Evolutionary conservation across 2,329 filamentous ascomycete genomes (phyloP).

Genomic region (Emmonsia crescens): DNA sequence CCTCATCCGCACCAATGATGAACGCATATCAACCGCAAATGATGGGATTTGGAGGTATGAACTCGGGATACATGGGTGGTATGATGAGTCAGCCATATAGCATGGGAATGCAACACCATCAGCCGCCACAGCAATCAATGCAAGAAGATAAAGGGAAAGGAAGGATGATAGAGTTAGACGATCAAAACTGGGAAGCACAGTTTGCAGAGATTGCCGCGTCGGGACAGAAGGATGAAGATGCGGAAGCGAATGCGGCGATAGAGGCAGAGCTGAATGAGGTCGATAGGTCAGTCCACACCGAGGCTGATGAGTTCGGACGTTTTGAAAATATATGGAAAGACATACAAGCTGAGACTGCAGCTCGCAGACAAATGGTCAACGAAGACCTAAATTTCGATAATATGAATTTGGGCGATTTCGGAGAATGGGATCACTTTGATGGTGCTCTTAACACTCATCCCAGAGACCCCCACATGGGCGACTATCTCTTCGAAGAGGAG

Average conservation of each 20-base stretch:
- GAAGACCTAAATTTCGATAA: slow-evolving; percentile 47
- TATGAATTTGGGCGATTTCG: slow-evolving; percentile 57
- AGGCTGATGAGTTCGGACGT: slow-evolving; percentile 59
- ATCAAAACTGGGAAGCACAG: slow-evolving; percentile 90
- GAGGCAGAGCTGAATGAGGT: slow-evolving; percentile 81
- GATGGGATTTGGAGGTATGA: slow-evolving; percentile 32
- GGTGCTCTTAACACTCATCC: slow-evolving; percentile 54
- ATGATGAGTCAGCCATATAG: slow-evolving; percentile 46
- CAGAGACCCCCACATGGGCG: slow-evolving; percentile 67
- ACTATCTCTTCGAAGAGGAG: slow-evolving; percentile 90
- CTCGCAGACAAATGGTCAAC: slow-evolving; percentile 49
- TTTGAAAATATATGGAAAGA: slow-evolving; percentile 66
- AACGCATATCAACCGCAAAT: slow-evolving; percentile 38
- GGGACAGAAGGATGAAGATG: slow-evolving; percentile 44
- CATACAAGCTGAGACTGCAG: slow-evolving; percentile 36
- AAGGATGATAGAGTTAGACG: slow-evolving; percentile 78
- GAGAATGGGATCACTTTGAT: slow-evolving; percentile 72
- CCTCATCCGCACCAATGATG: slow-evolving; percentile 40
- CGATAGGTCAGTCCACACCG: slow-evolving; percentile 64
- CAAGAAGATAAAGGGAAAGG: slow-evolving; percentile 72
- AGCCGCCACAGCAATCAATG: slow-evolving; percentile 20
- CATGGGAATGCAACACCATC: slow-evolving; percentile 38
- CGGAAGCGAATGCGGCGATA: slow-evolving; percentile 60
- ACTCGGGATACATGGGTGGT: slow-evolving; percentile 23
- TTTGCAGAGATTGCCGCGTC: slow-evolving; percentile 72